Base-by-base conservation (phyloP, 2,329 filamentous ascomycete genomes). In the Sodiomyces alkalinus region DNA sequence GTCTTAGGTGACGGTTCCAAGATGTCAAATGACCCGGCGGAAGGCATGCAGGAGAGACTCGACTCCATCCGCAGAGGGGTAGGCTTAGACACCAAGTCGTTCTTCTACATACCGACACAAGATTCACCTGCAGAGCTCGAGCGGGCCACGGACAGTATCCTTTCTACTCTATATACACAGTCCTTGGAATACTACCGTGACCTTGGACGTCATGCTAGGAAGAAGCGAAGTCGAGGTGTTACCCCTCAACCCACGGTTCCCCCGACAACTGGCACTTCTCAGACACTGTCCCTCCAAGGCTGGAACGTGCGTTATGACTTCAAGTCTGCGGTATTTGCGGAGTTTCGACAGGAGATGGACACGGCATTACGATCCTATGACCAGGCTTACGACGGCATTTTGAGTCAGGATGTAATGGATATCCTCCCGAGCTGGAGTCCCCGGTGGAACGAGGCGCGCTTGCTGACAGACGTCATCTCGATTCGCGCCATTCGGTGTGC, bases 251-350 rank as follows among this genome's bases (percentile, higher is more conserved):
- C 86, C 3, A 87, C 83, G 6, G 66, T 82, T 18, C 81, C 85
- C 4, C 82, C 83, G 2, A 87, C 81, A 0, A 74, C 68, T 13
- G 82, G 81, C 17, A 92, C 82, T 2, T 92, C 85, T 1, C 80
- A 90, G 43, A 82, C 80, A 0, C 55, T 94, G n/a, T 80, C 85
- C 2, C 60, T 77, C 7, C 74, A 83, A 22, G 86, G 82, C 4
- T 98, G 87, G 90, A 85, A 83, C 44, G 77, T 92, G 29, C 76
- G 87, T 11, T 94, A 94, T 51, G 87, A 98, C 45, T 85, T 92
- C 57, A 98, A 98, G 49, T 66, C 86, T 12, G 87, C 78, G 6
- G 63, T 93, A 0, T 81, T 96, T 45, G 82, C 86, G 17, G 87
- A 96, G 46, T 94, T 92, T 40, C 72, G 90, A 7, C 81, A 92